Evolutionary conservation across 768 basidiomycete genomes (phyloP).

Genomic region (Tubosaeta brunneosetosa): DNA sequence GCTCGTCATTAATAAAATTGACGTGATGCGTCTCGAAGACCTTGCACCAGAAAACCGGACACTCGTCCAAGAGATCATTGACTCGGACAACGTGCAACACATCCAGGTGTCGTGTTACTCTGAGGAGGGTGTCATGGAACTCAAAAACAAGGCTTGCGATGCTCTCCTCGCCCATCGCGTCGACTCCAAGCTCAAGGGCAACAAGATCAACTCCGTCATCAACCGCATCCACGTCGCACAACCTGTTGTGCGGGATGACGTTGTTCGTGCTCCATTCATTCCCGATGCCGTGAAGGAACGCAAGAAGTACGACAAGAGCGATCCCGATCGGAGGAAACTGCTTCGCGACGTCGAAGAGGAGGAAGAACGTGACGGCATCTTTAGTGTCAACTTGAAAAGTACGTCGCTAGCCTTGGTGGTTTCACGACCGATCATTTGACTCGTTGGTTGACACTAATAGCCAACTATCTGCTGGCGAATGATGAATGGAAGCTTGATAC

Average conservation of each 20-base stretch:
- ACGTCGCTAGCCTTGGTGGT: slow-evolving; percentile 13
- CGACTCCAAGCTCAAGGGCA: slow-evolving; percentile 89
- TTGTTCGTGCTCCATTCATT: slow-evolving; percentile 82
- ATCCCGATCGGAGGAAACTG: slow-evolving; percentile 69
- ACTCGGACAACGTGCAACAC: slow-evolving; percentile 61
- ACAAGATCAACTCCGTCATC: slow-evolving; percentile 84
- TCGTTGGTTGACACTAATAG: slow-evolving; percentile 39
- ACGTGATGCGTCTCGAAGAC: slow-evolving; percentile 85
- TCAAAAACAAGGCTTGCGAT: slow-evolving; percentile 94
- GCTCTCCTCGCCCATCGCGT: slow-evolving; percentile 93
- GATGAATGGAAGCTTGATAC: slow-evolving; percentile 93
- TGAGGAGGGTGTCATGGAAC: slow-evolving; percentile 96
- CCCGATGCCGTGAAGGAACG: slow-evolving; percentile 75
- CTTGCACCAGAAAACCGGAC: slow-evolving; percentile 69
- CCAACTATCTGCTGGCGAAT: slow-evolving; percentile 84
- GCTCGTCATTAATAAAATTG: slow-evolving; percentile 97
- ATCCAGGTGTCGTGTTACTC: slow-evolving; percentile 92
- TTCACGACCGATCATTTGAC: background rate
- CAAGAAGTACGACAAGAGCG: slow-evolving; percentile 82
- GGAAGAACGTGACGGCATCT: slow-evolving; percentile 87
- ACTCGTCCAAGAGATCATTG: slow-evolving; percentile 85
- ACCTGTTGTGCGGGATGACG: slow-evolving; percentile 87
- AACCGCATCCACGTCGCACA: slow-evolving; percentile 96
- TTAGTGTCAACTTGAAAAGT: slow-evolving; percentile 89
- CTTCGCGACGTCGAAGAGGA: slow-evolving; percentile 81